Evolutionary conservation across 1,284 basidiomycete species (phyloP).

Genomic region (Ceratorhiza oryzae-sativae): DNA sequence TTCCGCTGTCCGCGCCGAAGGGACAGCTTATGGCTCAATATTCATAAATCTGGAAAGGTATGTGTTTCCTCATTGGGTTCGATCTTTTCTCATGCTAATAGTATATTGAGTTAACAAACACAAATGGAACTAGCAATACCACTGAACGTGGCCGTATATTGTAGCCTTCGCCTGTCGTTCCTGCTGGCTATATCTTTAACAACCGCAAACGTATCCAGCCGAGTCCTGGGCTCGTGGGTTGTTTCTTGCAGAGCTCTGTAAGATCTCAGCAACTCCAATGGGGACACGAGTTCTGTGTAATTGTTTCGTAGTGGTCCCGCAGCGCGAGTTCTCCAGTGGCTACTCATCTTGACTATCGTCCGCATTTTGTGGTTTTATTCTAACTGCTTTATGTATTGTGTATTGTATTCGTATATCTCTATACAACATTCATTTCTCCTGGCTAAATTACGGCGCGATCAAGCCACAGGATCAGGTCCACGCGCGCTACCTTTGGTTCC

Average conservation of each 20-base stretch:
- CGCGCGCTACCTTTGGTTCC: constrained; percentile 29
- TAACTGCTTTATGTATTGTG: background rate
- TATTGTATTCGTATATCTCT: background rate
- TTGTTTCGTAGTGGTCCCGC: constrained; percentile 4
- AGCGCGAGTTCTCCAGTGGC: no score
- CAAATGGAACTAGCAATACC: no score
- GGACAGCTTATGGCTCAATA: constrained; percentile 33
- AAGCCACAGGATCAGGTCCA: constrained; percentile 14
- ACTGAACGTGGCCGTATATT: no score
- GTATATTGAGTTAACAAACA: no score
- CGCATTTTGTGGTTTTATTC: background rate
- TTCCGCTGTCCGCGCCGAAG: constrained; percentile 21
- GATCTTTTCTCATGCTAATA: constrained; percentile 48
- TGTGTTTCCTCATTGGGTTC: constrained; percentile 43
- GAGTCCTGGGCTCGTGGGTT: background rate
- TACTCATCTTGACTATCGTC: no score
- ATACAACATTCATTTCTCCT: background rate
- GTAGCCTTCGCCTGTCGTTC: no score
- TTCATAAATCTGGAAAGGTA: constrained; percentile 45
- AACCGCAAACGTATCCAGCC: background rate
- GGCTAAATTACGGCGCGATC: background rate
- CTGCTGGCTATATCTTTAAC: no score
- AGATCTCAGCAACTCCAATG: background rate
- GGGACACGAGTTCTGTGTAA: constrained; percentile 20
- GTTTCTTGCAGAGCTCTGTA: constrained; percentile 10